Evolutionary conservation across 2,329 filamentous ascomycete genomes (phyloP).

Genomic region (Epichloe uncinata): DNA sequence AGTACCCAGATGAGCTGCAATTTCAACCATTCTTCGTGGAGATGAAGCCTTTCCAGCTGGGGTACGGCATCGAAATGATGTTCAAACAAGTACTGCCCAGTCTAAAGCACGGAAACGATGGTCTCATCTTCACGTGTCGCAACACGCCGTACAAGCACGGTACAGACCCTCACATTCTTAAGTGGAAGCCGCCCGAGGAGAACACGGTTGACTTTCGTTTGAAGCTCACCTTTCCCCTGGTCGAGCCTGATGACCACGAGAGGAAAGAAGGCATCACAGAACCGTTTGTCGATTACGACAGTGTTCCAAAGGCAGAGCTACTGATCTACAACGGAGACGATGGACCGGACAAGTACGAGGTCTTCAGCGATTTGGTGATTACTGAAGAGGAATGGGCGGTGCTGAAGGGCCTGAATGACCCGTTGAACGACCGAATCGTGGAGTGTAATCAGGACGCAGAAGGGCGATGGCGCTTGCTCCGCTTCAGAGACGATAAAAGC

Average conservation of each 20-base stretch:
- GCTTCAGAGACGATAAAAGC: constrained; percentile 84
- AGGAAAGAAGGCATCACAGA: constrained; percentile 50
- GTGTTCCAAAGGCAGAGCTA: constrained; percentile 60
- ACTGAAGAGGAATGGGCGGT: constrained; percentile 70
- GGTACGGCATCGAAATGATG: constrained; percentile 85
- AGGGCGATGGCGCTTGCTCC: constrained; percentile 70
- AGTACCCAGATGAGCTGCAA: constrained; percentile 54
- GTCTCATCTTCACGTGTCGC: constrained; percentile 93
- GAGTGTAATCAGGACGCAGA: constrained; percentile 74
- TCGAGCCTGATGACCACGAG: constrained; percentile 56
- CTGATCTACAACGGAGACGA: constrained; percentile 52
- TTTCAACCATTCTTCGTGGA: constrained; percentile 70
- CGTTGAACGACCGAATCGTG: constrained; percentile 76
- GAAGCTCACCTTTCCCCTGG: constrained; percentile 58
- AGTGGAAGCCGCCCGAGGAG: constrained; percentile 93
- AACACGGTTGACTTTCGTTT: constrained; percentile 92
- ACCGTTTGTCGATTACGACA: constrained; percentile 65
- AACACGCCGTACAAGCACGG: constrained; percentile 76
- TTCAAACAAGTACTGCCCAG: constrained; percentile 74
- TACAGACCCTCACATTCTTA: constrained; percentile 86
- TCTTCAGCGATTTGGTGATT: constrained; percentile 55
- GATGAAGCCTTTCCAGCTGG: constrained; percentile 80
- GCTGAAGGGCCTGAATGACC: constrained; percentile 59
- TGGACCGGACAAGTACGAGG: constrained; percentile 41
- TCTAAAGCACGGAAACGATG: constrained; percentile 87